These are phyloP conservation scores for Candida montana DNA, from an alignment of 805 yeast species.

Conservation along the genomic window DNA sequence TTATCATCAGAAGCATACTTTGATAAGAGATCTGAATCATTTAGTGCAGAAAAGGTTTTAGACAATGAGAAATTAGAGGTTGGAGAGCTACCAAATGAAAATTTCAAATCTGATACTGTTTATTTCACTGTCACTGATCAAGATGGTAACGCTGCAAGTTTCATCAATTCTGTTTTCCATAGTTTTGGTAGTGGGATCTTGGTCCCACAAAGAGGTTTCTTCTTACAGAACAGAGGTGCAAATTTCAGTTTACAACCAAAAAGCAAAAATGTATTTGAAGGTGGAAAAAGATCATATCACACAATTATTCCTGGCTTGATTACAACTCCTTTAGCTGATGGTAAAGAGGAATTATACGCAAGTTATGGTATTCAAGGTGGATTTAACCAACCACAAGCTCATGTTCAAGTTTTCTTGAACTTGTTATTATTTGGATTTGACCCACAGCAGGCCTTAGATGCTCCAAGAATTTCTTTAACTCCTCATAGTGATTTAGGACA, in stretches of 20 bases:
- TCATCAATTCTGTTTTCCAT: constrained; percentile 68
- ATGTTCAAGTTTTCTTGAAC: constrained; percentile 70
- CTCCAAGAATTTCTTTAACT: constrained; percentile 63
- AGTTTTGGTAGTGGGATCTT: constrained; percentile 67
- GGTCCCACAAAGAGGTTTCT: constrained; percentile 61
- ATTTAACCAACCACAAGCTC: constrained; percentile 82
- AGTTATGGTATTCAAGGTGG: constrained; percentile 86
- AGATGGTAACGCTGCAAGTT: constrained; percentile 76
- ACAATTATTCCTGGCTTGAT: constrained; percentile 82
- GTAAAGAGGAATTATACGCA: constrained; percentile 49
- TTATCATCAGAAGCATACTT: constrained; percentile 44
- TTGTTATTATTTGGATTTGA: constrained; percentile 54
- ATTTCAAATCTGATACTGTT: constrained; percentile 62
- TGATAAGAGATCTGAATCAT: constrained; percentile 42
- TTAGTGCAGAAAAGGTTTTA: constrained; percentile 34
- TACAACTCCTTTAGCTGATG: constrained; percentile 37
- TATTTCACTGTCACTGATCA: constrained; percentile 60
- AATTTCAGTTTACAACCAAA: constrained; percentile 61
- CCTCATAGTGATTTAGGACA: constrained; percentile 41
- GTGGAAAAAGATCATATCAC: constrained; percentile 72
- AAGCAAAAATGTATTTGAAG: constrained; percentile 56
- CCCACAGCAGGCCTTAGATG: constrained; percentile 72
- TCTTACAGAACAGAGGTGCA: constrained; percentile 71
- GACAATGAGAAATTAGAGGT: constrained; percentile 38
- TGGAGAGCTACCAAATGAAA: constrained; percentile 51